phyloP scores from a whole-genome alignment of 306 rosid species.

The Prunus kanzakura region DNA sequence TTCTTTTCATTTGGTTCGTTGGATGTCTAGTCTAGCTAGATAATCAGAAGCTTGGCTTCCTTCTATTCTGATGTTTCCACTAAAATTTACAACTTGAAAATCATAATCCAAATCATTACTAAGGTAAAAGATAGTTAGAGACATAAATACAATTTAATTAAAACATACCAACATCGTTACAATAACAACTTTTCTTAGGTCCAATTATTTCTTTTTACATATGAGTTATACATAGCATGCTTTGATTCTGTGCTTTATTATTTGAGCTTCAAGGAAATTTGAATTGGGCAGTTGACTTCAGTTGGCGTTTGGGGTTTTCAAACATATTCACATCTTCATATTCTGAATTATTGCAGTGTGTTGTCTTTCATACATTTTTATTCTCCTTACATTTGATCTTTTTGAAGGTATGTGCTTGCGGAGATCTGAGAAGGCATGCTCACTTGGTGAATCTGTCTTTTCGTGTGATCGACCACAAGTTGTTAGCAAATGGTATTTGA shows the following conservation, averaged over 20 bases:
- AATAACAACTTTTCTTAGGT: too few relatives aligned
- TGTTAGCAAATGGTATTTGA: conserved; percentile 68
- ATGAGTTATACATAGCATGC: background rate
- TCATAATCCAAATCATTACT: background rate
- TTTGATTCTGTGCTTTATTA: background rate
- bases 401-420: conserved; percentile 85
- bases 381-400: conserved; percentile 30
- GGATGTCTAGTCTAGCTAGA: background rate
- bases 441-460: conserved; percentile 63
- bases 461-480: conserved; percentile 53
- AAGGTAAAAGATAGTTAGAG: background rate
- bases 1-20: background rate
- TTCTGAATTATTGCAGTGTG: background rate
- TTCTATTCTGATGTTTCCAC: background rate
- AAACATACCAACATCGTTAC: too few relatives aligned
- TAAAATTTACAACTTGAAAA: background rate
- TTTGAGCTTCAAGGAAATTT: background rate
- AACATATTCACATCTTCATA: background rate
- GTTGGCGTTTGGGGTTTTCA: background rate
- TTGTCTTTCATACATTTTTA: conserved; percentile 23
- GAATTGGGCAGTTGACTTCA: background rate
- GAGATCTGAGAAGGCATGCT: conserved; percentile 66
- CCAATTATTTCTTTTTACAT: background rate
- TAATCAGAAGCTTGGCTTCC: background rate
- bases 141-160: background rate